Evolutionary conservation across 140 eudicot species (phyloP), one percentile per base, ranked within the genome.

Genomic region (Ambrosia hybrid): DNA sequence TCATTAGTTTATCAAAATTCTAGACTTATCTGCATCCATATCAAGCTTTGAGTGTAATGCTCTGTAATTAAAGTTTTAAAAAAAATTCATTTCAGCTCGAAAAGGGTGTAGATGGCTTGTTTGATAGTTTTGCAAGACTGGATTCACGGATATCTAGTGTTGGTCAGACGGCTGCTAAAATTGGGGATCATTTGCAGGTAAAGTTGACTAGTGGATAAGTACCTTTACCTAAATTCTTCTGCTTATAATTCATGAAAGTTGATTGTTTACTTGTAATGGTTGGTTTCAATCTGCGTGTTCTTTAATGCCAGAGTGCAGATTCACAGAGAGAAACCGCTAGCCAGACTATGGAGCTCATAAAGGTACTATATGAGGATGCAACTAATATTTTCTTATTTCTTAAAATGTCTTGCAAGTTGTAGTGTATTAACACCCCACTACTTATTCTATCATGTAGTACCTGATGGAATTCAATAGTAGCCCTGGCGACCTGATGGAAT

Each of bases 141-240:
- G 97, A 95, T 88, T 82, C 97, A 46, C 99, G 99, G 43, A 95
- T 95, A 73, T 95, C 97, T 59, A 95, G 97, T 79, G 97, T 95
- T 86, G 99, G 99, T 7, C 99, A 95, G 75, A 95, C 97, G 17
- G 99, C 99, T 79, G 99, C 99, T 67, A 91, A 91, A 80, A 95
- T 95, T 53, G 99, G 99, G 73, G 99, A 95, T 83, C 99, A 95
- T 83, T 82, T 95, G 69, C 99, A 95, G 99, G 99, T 95, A 79
- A 83, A 68, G 11, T 62, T 34, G 45, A 48, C 76, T 59, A 21
- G 30, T 21, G 30, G 30, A 21, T 21, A 21, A 43, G 41, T 68
- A 15, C 37, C 53, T 53, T 62, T 3, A 37, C 14, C 26, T 34
- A 52, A 39, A 36, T 76, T 57, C 30, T 36, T 72, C 53, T 80